A percentile compares a stretch with the other conserved stretches of the same genome.
These are phyloP conservation scores for Talaromyces sp. DNA, from an alignment of 2,329 filamentous ascomycete genomes.

Conservation along the genomic window DNA sequence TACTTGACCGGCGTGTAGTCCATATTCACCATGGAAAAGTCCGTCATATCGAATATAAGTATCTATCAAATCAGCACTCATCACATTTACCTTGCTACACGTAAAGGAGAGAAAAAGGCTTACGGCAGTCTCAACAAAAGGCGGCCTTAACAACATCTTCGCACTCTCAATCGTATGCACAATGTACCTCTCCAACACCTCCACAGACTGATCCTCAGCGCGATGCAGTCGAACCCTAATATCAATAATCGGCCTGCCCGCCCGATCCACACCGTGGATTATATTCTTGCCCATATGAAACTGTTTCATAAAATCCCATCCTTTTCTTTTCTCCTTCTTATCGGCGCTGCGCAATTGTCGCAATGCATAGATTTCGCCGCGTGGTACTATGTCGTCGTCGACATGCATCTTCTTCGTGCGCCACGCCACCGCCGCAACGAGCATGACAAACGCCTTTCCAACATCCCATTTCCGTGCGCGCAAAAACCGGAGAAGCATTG, in stretches of 20 bases:
- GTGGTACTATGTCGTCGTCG: conserved; percentile 76
- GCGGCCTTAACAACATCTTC: conserved; percentile 66
- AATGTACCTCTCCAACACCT: conserved; percentile 79
- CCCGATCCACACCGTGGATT: conserved; percentile 77
- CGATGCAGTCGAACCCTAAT: conserved; percentile 77
- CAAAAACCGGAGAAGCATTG: conserved; percentile 73
- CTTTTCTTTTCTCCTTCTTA: conserved; percentile 60
- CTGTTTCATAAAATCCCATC: conserved; percentile 74
- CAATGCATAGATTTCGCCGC: conserved; percentile 66
- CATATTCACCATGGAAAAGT: conserved; percentile 93
- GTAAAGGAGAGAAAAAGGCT: conserved; percentile 32
- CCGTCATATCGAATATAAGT: conserved; percentile 90
- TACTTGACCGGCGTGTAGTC: conserved; percentile 97
- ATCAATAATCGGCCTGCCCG: conserved; percentile 77
- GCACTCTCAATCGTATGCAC: conserved; percentile 91
- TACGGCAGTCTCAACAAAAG: conserved; percentile 85
- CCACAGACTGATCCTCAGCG: conserved; percentile 78
- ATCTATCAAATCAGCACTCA: conserved; percentile 53
- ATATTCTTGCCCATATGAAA: conserved; percentile 87
- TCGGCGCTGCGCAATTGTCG: conserved; percentile 57
- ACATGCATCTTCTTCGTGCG: conserved; percentile 75
- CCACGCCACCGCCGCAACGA: conserved; percentile 89
- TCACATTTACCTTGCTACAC: background rate
- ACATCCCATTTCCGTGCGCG: conserved; percentile 90
- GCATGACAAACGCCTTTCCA: conserved; percentile 84